Evolutionary conservation across 257 asterid species (phyloP).

Genomic region (Solanum habrochaites): DNA sequence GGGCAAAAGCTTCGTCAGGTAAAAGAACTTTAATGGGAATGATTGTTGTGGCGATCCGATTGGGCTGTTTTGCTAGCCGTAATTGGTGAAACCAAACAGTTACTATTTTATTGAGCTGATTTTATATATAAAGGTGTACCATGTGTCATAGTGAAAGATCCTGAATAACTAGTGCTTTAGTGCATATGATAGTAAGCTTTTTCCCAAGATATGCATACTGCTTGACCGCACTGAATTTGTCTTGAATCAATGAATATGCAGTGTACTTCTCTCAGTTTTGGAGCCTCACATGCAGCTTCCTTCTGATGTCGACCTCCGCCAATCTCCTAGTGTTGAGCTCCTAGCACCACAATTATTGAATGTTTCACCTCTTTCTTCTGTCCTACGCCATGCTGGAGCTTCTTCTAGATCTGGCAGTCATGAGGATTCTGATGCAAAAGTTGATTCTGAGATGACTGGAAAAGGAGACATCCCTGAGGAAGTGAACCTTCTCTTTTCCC

Average conservation of each 20-base stretch:
- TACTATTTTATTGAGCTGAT: neutral
- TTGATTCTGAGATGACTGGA: slow-evolving; percentile 26
- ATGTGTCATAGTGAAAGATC: neutral
- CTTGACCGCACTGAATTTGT: slow-evolving; percentile 4
- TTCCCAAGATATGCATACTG: neutral
- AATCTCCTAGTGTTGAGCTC: slow-evolving; percentile 29
- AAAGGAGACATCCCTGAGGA: slow-evolving; percentile 65
- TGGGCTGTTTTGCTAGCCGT: neutral
- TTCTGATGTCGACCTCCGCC: slow-evolving; percentile 56
- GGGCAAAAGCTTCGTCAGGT: neutral
- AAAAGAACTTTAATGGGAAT: neutral
- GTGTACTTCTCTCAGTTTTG: slow-evolving; percentile 88
- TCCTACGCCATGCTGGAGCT: slow-evolving; percentile 28
- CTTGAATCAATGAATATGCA: slow-evolving; percentile 34
- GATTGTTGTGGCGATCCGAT: neutral
- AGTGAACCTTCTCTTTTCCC: slow-evolving; percentile 75
- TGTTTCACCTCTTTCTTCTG: slow-evolving; percentile 28
- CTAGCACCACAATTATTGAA: slow-evolving; percentile 30
- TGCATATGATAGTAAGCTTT: neutral
- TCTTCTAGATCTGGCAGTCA: slow-evolving; percentile 35
- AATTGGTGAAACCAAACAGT: neutral
- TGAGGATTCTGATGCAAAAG: slow-evolving; percentile 51
- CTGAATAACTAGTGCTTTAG: neutral
- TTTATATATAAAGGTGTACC: neutral
- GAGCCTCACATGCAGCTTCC: slow-evolving; percentile 91